phyloP scores from a whole-genome alignment of 106 monocot genomes.

The Chionographis japonica region DNA sequence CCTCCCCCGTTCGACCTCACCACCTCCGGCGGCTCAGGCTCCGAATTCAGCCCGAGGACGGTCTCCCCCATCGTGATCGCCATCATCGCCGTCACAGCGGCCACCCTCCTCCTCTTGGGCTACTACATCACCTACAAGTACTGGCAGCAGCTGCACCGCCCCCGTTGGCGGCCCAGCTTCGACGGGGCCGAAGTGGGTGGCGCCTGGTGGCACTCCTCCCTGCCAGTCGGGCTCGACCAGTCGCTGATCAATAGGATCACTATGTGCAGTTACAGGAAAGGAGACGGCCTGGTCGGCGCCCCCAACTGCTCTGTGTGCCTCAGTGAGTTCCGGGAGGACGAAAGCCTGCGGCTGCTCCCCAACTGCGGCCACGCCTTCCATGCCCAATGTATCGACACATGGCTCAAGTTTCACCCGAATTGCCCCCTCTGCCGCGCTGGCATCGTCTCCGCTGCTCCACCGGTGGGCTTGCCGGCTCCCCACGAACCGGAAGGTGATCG shows the following conservation, averaged over 20 bases:
- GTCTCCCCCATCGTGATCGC: constrained; percentile 64
- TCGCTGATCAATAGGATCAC: constrained; percentile 51
- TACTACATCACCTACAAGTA: constrained; percentile 61
- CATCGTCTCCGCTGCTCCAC: constrained; percentile 8
- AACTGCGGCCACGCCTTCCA: constrained; percentile 78
- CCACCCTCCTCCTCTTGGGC: constrained; percentile 60
- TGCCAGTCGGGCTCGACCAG: constrained; percentile 55
- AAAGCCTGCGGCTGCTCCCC: constrained; percentile 68
- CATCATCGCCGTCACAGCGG: constrained; percentile 73
- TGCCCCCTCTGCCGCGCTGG: constrained; percentile 78
- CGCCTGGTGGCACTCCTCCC: constrained; percentile 17
- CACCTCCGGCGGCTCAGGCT: constrained; percentile 11
- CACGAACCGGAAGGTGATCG: background rate
- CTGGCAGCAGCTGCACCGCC: constrained; percentile 32
- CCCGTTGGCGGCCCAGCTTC: background rate
- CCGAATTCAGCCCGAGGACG: constrained; percentile 2
- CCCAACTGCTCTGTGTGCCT: constrained; percentile 77
- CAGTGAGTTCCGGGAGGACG: constrained; percentile 65
- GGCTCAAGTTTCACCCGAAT: constrained; percentile 66
- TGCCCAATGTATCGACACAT: constrained; percentile 66
- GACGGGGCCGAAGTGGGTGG: background rate
- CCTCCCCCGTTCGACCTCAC: constrained; percentile 24
- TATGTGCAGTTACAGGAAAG: constrained; percentile 51
- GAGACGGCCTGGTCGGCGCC: constrained; percentile 40
- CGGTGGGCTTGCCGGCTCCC: background rate